These are phyloP conservation scores for Rhizomucor pusillus DNA, from an alignment of 371 early-diverging fungal species.

Conservation along the genomic window DNA sequence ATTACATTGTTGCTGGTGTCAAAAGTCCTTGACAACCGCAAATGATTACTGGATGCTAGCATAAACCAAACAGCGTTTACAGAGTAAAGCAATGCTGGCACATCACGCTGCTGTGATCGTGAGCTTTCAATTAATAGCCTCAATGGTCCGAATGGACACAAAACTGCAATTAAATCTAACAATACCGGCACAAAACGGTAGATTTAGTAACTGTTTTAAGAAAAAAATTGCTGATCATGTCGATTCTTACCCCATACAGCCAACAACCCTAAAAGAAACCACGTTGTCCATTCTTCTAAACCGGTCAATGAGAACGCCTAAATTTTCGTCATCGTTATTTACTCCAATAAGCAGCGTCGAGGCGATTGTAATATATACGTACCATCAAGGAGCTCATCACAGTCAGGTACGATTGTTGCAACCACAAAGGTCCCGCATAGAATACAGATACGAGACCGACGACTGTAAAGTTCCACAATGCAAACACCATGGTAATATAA, in stretches of 20 bases:
- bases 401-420: constrained; percentile 79
- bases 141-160: constrained; percentile 90
- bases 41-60: constrained; percentile 55
- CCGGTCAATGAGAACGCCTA: constrained; percentile 76
- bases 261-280: constrained; percentile 78
- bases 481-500: constrained; percentile 71
- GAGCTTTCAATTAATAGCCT: constrained; percentile 80
- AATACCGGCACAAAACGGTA: too few species aligned
- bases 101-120: constrained; percentile 66
- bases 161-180: constrained; percentile 81
- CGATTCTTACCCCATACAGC: constrained; percentile 76
- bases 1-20: neutral
- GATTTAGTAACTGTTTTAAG: too few species aligned
- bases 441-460: constrained; percentile 80
- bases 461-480: constrained; percentile 76
- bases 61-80: constrained; percentile 80
- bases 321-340: neutral
- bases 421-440: constrained; percentile 76
- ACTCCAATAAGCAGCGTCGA: too few species aligned
- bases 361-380: constrained; percentile 3
- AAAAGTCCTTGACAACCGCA: constrained; percentile 13
- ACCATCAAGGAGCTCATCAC: constrained; percentile 84
- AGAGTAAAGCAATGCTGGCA: constrained; percentile 80
- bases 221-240: neutral
- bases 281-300: constrained; percentile 75